Conservation (phyloP, 139 green algal genomes). For the Desmodesmus armatus region DNA sequence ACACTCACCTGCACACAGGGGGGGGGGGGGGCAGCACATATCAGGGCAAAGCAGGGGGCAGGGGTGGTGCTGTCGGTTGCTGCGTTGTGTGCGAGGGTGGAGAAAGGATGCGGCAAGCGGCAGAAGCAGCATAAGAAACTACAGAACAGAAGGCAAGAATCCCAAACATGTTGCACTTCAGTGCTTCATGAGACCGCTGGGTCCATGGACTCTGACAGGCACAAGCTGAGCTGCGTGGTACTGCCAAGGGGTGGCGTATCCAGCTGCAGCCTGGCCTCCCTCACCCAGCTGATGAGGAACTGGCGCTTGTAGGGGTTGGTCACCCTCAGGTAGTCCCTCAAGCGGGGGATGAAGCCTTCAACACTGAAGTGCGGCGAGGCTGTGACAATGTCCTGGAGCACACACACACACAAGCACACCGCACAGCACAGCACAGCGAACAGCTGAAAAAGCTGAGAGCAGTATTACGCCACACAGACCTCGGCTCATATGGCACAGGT, state of each 20-base stretch:
- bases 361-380: constrained; percentile 76
- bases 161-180: no score
- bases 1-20: constrained; percentile 90
- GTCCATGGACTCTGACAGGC: no score
- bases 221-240: no score
- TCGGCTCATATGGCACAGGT: not conserved
- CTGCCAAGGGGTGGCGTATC: no score
- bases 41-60: not conserved
- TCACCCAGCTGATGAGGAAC: constrained; percentile 70
- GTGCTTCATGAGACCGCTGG: no score
- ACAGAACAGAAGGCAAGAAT: no score
- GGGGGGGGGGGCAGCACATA: no score
- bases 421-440: not conserved
- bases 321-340: constrained; percentile 85
- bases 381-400: constrained; percentile 73
- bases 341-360: constrained; percentile 86
- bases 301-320: constrained; percentile 84
- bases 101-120: not conserved
- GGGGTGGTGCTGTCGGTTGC: no score
- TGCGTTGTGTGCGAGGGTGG: no score
- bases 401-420: not conserved
- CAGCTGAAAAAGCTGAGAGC: not conserved
- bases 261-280: constrained; percentile 41
- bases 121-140: not conserved
- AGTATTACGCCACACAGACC: no score